Evolutionary conservation across 345 rosid genomes (phyloP).

Genomic region (Citropsis articulata): DNA sequence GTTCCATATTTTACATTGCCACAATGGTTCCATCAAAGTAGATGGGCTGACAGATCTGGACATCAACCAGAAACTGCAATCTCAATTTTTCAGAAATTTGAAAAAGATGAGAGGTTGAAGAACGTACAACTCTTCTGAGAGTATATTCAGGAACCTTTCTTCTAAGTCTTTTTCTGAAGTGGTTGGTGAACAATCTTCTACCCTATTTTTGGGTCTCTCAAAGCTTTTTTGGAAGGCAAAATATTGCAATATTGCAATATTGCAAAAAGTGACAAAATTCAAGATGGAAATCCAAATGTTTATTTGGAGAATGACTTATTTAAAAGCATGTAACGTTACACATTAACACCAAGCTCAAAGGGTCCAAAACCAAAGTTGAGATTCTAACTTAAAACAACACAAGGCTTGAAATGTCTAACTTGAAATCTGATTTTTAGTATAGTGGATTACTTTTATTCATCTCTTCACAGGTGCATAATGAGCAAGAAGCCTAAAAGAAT

Average conservation of each 20-base stretch:
- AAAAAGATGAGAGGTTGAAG: neutral
- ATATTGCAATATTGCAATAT: too few relatives aligned
- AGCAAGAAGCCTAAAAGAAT: neutral
- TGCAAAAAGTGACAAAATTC: neutral
- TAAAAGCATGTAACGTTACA: neutral
- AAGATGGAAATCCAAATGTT: neutral
- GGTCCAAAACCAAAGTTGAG: neutral
- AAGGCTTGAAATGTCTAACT: neutral
- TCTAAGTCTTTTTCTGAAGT: neutral
- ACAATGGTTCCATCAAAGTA: neutral
- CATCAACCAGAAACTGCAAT: neutral
- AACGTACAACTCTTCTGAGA: neutral
- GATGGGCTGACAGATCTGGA: neutral
- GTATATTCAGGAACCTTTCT: neutral
- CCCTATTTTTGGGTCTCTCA: neutral
- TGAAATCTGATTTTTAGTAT: neutral
- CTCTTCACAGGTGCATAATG: neutral
- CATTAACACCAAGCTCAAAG: neutral
- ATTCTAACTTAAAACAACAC: neutral
- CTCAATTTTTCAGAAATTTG: neutral
- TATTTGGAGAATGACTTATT: neutral
- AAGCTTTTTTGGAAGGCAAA: too few relatives aligned
- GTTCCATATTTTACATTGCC: neutral
- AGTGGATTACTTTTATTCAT: too few relatives aligned
- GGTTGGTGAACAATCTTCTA: neutral